Evolutionary conservation across 1,139 yeast species (phyloP).

Genomic region (Saccharomyces hybrid): DNA sequence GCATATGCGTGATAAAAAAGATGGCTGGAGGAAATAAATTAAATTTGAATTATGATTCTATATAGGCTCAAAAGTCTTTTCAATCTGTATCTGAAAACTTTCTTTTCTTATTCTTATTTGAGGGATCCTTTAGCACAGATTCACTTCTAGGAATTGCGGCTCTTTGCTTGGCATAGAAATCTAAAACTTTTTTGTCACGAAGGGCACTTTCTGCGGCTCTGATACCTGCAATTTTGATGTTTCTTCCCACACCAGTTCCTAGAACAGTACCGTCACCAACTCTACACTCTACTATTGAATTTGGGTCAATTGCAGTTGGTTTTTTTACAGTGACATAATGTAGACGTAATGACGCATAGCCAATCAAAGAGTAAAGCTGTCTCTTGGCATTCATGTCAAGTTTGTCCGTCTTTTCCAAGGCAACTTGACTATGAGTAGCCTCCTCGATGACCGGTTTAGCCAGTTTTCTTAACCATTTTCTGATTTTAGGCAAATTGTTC

Average conservation of each 20-base stretch:
- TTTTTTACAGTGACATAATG: slow-evolving; percentile 53
- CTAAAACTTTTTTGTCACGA: slow-evolving; percentile 49
- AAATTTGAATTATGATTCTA: neutral
- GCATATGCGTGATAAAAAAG: neutral
- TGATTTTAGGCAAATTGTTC: slow-evolving; percentile 42
- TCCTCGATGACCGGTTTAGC: slow-evolving; percentile 45
- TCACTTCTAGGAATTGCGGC: slow-evolving; percentile 54
- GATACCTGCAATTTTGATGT: slow-evolving; percentile 58
- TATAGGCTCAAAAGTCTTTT: neutral
- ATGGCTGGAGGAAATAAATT: neutral
- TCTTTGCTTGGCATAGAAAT: slow-evolving; percentile 54
- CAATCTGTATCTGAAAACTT: neutral
- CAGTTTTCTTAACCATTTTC: slow-evolving; percentile 53
- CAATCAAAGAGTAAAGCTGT: slow-evolving; percentile 70
- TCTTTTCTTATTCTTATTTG: neutral
- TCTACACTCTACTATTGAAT: slow-evolving; percentile 56
- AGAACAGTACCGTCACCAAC: slow-evolving; percentile 55
- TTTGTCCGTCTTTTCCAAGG: slow-evolving; percentile 18
- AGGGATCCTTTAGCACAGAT: slow-evolving; percentile 27
- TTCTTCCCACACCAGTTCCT: slow-evolving; percentile 58
- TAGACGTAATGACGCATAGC: slow-evolving; percentile 63
- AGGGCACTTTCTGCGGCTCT: slow-evolving; percentile 69
- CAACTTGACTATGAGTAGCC: slow-evolving; percentile 21
- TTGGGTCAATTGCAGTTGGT: slow-evolving; percentile 42
- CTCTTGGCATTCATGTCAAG: slow-evolving; percentile 44